These are phyloP conservation scores for Dryas octopetala DNA, from an alignment of 306 rosid species.

Conservation along the genomic window DNA sequence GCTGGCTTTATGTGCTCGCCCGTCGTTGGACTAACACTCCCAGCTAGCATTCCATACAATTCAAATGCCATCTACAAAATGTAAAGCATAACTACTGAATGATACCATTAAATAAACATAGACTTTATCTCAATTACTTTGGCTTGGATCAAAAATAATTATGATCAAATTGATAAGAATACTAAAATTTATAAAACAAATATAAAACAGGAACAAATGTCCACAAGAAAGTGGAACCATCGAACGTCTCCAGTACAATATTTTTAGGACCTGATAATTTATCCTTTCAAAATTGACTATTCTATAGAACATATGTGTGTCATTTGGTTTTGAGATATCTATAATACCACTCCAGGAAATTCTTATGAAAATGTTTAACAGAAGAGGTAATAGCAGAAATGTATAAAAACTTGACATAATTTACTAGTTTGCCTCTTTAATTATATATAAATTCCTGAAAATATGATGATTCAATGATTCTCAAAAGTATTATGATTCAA, in stretches of 20 bases:
- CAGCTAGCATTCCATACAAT: constrained; percentile 90
- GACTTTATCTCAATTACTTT: neutral
- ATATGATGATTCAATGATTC: too few species aligned
- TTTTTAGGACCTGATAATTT: neutral
- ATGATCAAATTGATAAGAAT: neutral
- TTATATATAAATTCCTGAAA: too few species aligned
- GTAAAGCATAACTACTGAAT: neutral
- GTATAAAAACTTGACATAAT: neutral
- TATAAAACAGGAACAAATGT: neutral
- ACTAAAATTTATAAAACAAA: neutral
- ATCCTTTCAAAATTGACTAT: neutral
- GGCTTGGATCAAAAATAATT: neutral
- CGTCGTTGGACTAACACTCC: constrained; percentile 77
- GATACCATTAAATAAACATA: neutral
- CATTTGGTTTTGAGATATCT: neutral
- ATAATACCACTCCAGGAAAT: neutral
- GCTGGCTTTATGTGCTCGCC: constrained; percentile 95
- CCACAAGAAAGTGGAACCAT: neutral
- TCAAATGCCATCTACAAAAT: constrained; percentile 86
- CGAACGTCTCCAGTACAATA: neutral
- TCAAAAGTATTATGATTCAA: too few species aligned
- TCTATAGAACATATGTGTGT: neutral
- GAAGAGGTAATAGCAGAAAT: neutral
- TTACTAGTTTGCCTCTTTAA: neutral
- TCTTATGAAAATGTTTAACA: neutral